A percentile compares a stretch with the other conserved stretches of the same genome.
These are phyloP conservation scores for Mycena crocata DNA, from an alignment of 768 basidiomycete species.

Conservation along the genomic window DNA sequence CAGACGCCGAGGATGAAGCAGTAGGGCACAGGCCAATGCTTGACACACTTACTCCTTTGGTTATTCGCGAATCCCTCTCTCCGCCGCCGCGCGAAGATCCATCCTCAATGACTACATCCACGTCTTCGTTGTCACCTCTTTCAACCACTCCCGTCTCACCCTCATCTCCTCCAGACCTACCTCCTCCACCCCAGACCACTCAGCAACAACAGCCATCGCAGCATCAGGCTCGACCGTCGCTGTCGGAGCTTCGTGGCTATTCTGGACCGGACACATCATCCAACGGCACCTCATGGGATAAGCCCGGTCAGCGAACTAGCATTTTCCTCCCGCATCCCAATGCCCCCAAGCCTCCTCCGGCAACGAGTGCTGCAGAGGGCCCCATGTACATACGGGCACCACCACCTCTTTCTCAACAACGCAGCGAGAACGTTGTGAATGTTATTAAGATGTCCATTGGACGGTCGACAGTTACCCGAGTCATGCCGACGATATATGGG, in stretches of 20 bases:
- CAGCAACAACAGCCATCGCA: conserved; percentile 29
- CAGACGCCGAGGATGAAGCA: conserved; percentile 13
- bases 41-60: conserved; percentile 28
- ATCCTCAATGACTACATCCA: conserved; percentile 1
- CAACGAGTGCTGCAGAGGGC: conserved; percentile 23
- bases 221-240: conserved; percentile 36
- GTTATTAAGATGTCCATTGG: conserved; percentile 32
- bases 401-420: conserved; percentile 28
- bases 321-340: conserved; percentile 67
- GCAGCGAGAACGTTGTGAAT: conserved; percentile 27
- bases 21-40: conserved; percentile 1
- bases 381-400: conserved; percentile 28
- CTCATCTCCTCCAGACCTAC: conserved; percentile 32
- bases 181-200: conserved; percentile 32
- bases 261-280: conserved; percentile 12
- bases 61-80: conserved; percentile 15
- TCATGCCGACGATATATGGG: conserved; percentile 57
- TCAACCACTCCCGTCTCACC: conserved; percentile 34
- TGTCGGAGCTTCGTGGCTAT: conserved; percentile 38
- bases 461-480: conserved; percentile 30
- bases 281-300: conserved; percentile 12
- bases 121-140: conserved; percentile 27
- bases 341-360: conserved; percentile 57
- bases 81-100: neutral
- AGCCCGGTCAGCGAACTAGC: conserved; percentile 46